Percentiles rank a stretch among this genome's conserved stretches.
These are phyloP conservation scores for Sugiyamaella paludigena DNA, from an alignment of 1,139 yeast genomes.

Conservation along the genomic window DNA sequence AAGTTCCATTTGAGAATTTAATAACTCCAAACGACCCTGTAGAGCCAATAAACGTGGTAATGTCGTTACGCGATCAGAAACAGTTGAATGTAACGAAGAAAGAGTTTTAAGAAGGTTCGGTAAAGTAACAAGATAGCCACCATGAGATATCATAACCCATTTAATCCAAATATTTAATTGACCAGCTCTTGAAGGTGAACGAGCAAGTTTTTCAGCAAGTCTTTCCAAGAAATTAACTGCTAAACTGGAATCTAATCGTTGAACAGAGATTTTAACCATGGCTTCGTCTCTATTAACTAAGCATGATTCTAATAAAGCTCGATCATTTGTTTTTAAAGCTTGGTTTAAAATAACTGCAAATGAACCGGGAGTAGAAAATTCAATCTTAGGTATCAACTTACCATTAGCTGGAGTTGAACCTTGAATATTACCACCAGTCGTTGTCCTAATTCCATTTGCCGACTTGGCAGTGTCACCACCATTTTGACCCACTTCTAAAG, in stretches of 20 bases:
- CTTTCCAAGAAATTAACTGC: constrained; percentile 77
- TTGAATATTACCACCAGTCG: constrained; percentile 17
- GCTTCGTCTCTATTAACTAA: constrained; percentile 64
- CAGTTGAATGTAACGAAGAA: constrained; percentile 73
- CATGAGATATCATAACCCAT: constrained; percentile 90
- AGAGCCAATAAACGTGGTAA: constrained; percentile 77
- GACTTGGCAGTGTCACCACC: too few species aligned
- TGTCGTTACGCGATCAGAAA: constrained; percentile 69
- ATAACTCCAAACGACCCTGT: constrained; percentile 74
- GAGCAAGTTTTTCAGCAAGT: constrained; percentile 77
- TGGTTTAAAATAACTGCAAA: constrained; percentile 42
- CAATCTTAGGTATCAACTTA: constrained; percentile 9
- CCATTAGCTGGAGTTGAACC: constrained; percentile 11
- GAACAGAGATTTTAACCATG: constrained; percentile 69
- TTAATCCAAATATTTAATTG: constrained; percentile 86
- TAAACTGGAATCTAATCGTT: constrained; percentile 64
- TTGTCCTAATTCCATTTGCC: constrained; percentile 20
- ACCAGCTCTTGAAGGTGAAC: constrained; percentile 65
- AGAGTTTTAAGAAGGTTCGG: constrained; percentile 68
- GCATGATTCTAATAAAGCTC: constrained; percentile 62
- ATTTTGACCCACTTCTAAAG: constrained; percentile 37
- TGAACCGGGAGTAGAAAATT: constrained; percentile 29
- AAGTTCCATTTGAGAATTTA: constrained; percentile 66
- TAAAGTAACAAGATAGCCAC: constrained; percentile 69
- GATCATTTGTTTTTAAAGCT: constrained; percentile 43